Evolutionary conservation across 306 rosid species (phyloP).

Genomic region (Fragaria nilgerrensis): DNA sequence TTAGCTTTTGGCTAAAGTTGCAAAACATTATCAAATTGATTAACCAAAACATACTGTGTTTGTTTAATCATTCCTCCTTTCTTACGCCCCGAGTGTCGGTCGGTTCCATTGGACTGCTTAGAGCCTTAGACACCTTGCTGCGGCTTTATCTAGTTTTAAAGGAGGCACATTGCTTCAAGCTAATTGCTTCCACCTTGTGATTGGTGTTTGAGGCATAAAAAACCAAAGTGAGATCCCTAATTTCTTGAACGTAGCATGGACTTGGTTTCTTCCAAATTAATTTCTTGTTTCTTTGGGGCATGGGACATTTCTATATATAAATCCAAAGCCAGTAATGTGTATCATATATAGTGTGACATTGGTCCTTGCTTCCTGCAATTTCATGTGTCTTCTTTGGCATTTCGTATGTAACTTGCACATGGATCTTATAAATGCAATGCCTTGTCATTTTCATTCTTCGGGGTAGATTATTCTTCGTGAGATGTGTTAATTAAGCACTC

Average conservation of each 20-base stretch:
- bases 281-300: neutral
- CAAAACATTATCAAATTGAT: neutral
- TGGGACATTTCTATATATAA: constrained; percentile 8
- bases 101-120: neutral
- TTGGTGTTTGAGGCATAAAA: neutral
- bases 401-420: constrained; percentile 15
- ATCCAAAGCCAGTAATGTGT: neutral
- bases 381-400: neutral
- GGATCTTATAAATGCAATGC: constrained; percentile 11
- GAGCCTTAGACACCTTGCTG: neutral
- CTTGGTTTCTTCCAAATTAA: neutral
- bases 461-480: neutral
- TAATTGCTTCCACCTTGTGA: constrained; percentile 4
- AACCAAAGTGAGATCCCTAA: constrained; percentile 4
- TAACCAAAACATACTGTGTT: neutral
- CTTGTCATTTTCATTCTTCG: neutral
- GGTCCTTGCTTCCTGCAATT: neutral
- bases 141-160: neutral
- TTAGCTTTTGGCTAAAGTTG: constrained; percentile 7
- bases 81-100: constrained; percentile 18
- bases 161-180: neutral
- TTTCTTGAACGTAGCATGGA: neutral
- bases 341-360: neutral
- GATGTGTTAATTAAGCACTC: neutral
- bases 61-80: constrained; percentile 1